Conservation (phyloP, 805 yeast genomes). For the Lachancea sp. region DNA sequence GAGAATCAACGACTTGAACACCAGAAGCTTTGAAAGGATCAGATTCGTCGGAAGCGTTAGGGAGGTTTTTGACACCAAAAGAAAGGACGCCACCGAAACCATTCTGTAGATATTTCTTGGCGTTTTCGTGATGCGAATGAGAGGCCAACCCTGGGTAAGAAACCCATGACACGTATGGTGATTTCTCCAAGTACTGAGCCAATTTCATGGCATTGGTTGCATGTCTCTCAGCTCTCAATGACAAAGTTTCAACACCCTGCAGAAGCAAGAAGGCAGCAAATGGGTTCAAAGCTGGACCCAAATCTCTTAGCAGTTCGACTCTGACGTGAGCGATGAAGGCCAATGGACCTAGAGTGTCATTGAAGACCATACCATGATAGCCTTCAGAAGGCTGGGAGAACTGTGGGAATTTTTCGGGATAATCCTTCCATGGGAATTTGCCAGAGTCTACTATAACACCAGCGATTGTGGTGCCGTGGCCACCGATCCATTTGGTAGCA, state of each 20-base stretch:
- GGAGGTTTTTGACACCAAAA: slow-evolving; percentile 73
- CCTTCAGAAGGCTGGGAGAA: slow-evolving; percentile 88
- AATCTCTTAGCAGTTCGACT: slow-evolving; percentile 81
- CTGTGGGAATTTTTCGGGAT: slow-evolving; percentile 87
- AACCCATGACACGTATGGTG: slow-evolving; percentile 79
- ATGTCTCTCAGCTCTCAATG: slow-evolving; percentile 91
- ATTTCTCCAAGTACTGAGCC: slow-evolving; percentile 67
- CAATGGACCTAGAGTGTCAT: slow-evolving; percentile 71
- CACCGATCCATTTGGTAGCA: slow-evolving; percentile 97
- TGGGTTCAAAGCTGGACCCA: slow-evolving; percentile 86
- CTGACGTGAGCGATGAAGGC: slow-evolving; percentile 79
- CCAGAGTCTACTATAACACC: slow-evolving; percentile 90
- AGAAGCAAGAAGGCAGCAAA: slow-evolving; percentile 78
- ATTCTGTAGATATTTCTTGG: slow-evolving; percentile 72
- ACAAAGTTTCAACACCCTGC: slow-evolving; percentile 91
- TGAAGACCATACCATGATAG: slow-evolving; percentile 80
- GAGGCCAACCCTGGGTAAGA: slow-evolving; percentile 85
- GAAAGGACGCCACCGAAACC: slow-evolving; percentile 88
- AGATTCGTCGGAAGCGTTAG: slow-evolving; percentile 40
- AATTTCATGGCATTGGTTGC: slow-evolving; percentile 72
- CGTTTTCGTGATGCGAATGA: slow-evolving; percentile 69
- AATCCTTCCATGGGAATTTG: slow-evolving; percentile 82
- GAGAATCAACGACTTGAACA: slow-evolving; percentile 74
- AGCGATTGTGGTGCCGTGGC: slow-evolving; percentile 92
- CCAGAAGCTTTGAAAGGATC: slow-evolving; percentile 69